Evolutionary conservation across 169 alveolate species (phyloP).

Genomic region (Besnoitia besnoiti): DNA sequence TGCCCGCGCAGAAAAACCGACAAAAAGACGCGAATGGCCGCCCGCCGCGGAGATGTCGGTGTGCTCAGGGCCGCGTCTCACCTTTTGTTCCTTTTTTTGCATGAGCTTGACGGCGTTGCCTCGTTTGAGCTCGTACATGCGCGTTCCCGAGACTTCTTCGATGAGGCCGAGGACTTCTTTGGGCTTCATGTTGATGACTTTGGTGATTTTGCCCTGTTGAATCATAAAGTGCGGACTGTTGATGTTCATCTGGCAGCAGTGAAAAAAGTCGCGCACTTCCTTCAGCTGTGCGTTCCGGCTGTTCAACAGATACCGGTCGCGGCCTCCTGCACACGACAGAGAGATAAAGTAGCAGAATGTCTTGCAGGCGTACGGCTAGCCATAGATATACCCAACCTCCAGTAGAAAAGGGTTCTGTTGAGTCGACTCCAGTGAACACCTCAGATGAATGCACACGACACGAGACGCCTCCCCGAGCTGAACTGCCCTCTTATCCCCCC

Average conservation of each 20-base stretch:
- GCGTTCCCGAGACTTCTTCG: conserved; percentile 99
- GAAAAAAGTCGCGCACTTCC: conserved; percentile 92
- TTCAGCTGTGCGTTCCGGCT: conserved; percentile 93
- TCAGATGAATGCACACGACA: too few relatives aligned
- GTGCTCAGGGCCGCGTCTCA: background rate
- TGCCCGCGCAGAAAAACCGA: too few relatives aligned
- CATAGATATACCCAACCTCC: too few relatives aligned
- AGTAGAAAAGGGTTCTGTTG: too few relatives aligned
- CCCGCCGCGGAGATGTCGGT: background rate
- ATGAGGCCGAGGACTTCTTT: conserved; percentile 93
- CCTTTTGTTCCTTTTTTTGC: conserved; percentile 85
- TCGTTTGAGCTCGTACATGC: conserved; percentile 94
- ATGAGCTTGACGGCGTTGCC: conserved; percentile 91
- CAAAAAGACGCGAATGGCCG: too few relatives aligned
- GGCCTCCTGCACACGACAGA: conserved; percentile 85
- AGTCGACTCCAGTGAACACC: too few relatives aligned
- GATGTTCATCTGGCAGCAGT: conserved; percentile 95
- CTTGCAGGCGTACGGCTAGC: too few relatives aligned
- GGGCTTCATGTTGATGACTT: conserved; percentile 98
- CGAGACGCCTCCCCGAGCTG: too few relatives aligned
- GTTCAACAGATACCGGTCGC: conserved; percentile 94
- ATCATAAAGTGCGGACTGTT: conserved; percentile 98
- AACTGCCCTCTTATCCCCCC: too few relatives aligned
- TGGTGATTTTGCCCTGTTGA: conserved; percentile 97
- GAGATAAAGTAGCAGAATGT: background rate